A percentile compares a stretch with the other conserved stretches of the same genome.
Evolutionary conservation across 345 rosid genomes (phyloP).

Genomic region (Acer campestre): DNA sequence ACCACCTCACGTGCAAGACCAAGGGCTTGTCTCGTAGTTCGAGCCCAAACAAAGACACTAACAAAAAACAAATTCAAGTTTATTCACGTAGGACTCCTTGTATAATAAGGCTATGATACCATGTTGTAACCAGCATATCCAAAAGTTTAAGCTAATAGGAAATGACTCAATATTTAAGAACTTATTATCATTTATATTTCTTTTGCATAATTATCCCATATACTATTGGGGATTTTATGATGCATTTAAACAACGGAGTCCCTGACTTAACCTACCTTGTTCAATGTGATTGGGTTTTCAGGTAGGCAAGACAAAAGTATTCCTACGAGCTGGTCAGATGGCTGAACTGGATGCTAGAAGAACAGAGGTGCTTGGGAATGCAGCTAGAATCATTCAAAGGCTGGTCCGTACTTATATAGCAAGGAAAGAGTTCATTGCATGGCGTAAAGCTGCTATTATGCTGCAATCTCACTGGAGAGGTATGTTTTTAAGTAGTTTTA

Average conservation of each 20-base stretch:
- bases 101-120: too few species aligned
- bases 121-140: too few species aligned
- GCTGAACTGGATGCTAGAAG: conserved; percentile 98
- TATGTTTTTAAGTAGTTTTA: conserved; percentile 31
- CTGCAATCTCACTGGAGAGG: conserved; percentile 93
- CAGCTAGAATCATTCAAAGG: conserved; percentile 92
- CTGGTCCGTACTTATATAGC: conserved; percentile 85
- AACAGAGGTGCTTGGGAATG: conserved; percentile 97
- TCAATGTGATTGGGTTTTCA: conserved; percentile 41
- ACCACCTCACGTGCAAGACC: too few species aligned
- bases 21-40: too few species aligned
- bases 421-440: conserved; percentile 71
- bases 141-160: too few species aligned
- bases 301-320: conserved; percentile 93
- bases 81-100: too few species aligned
- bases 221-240: background rate
- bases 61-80: too few species aligned
- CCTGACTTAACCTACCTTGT: conserved; percentile 11
- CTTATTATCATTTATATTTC: background rate
- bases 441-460: conserved; percentile 76
- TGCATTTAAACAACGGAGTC: conserved; percentile 8
- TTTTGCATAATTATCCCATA: conserved; percentile 6
- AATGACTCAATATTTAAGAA: too few species aligned
- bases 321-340: conserved; percentile 99
- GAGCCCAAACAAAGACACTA: too few species aligned